Evolutionary conservation across 352 stramenopile genomes (phyloP).

Genomic region (Pythium aquatile): DNA sequence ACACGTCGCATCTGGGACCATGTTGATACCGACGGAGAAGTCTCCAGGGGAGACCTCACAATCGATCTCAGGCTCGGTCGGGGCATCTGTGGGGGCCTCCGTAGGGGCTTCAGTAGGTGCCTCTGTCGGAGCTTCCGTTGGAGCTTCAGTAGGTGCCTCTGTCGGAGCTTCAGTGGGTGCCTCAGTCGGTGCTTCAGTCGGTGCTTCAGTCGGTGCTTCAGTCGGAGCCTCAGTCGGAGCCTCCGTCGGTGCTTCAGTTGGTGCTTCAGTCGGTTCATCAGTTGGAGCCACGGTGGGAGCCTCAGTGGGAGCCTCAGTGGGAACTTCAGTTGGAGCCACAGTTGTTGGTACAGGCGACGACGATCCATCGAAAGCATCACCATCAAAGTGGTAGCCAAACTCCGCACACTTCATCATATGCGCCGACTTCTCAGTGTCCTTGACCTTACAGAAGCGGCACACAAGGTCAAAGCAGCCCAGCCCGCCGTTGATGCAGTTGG

Average conservation of each 20-base stretch:
- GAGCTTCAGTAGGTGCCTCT: background rate
- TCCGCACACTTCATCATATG: constrained; percentile 14
- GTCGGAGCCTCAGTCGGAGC: background rate
- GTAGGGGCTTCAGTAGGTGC: constrained; percentile 1
- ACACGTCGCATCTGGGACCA: constrained; percentile 27
- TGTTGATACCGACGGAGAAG: constrained; percentile 17
- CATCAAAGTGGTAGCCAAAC: constrained; percentile 18
- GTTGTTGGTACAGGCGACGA: background rate
- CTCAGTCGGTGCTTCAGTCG: constrained; percentile 6
- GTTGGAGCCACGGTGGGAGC: background rate
- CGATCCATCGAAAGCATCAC: constrained; percentile 16
- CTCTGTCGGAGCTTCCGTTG: background rate
- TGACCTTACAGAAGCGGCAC: constrained; percentile 31
- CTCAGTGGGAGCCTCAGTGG: background rate
- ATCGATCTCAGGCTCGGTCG: background rate
- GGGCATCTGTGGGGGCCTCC: background rate
- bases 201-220: constrained; percentile 1
- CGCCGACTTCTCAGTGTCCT: constrained; percentile 15
- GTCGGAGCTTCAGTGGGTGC: background rate
- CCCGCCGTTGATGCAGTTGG: constrained; percentile 23
- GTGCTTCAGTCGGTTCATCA: background rate
- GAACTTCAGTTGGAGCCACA: background rate
- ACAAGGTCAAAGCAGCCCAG: constrained; percentile 28
- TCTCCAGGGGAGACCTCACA: constrained; percentile 21
- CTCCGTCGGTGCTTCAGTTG: background rate